Evolutionary conservation across 805 yeast genomes (phyloP).

Genomic region (Naumovozyma dairenensis): DNA sequence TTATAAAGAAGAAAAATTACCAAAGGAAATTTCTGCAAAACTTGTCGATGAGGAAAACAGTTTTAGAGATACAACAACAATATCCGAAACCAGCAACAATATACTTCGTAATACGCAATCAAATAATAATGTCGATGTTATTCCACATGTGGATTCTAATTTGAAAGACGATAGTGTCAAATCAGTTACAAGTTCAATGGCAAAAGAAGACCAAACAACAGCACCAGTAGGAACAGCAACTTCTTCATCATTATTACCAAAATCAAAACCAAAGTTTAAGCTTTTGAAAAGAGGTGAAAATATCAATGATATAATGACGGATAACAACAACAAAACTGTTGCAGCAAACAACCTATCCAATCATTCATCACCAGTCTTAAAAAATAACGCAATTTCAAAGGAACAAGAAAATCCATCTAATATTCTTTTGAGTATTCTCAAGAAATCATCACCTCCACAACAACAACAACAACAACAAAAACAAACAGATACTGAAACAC

Average conservation of each 20-base stretch:
- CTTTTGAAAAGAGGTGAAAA: slow-evolving; percentile 32
- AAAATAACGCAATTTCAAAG: not conserved
- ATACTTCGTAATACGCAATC: too few relatives aligned
- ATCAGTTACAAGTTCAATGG: slow-evolving; percentile 6
- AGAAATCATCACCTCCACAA: slow-evolving; percentile 1
- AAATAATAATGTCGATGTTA: slow-evolving; percentile 11
- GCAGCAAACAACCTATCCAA: too few relatives aligned
- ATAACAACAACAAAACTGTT: not conserved
- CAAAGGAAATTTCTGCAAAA: slow-evolving; percentile 1
- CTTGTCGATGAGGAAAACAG: slow-evolving; percentile 10
- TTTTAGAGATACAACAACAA: too few relatives aligned
- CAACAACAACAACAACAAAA: too few relatives aligned
- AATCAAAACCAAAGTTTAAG: slow-evolving; percentile 27
- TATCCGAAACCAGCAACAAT: too few relatives aligned
- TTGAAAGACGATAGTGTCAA: slow-evolving; percentile 10
- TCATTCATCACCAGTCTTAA: too few relatives aligned
- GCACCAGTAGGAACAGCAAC: too few relatives aligned
- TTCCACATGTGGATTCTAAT: slow-evolving; percentile 18
- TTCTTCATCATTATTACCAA: too few relatives aligned
- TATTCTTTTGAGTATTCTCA: slow-evolving; percentile 3
- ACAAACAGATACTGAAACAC: too few relatives aligned
- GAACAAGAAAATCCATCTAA: slow-evolving; percentile 1
- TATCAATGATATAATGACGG: slow-evolving; percentile 11
- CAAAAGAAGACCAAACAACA: not conserved
- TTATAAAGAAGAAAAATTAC: slow-evolving; percentile 6